These are phyloP conservation scores for Asterophora lycoperdoides DNA, from an alignment of 768 basidiomycete species.

Conservation along the genomic window DNA sequence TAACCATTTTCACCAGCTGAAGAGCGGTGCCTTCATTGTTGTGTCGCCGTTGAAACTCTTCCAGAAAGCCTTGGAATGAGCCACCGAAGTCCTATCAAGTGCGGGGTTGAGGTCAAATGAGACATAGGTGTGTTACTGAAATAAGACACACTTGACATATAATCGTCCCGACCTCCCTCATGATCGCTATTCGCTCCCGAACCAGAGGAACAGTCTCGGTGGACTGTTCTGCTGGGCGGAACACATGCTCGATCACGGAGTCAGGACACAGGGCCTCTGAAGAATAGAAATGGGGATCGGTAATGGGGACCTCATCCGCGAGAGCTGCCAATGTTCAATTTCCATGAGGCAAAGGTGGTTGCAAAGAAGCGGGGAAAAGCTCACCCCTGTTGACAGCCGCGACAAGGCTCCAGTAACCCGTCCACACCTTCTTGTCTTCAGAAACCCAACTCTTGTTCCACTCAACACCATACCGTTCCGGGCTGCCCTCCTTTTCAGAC, in stretches of 20 bases:
- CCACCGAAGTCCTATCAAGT: constrained; percentile 56
- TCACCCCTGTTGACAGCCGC: constrained; percentile 80
- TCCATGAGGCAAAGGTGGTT: constrained; percentile 3
- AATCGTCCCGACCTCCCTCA: constrained; percentile 74
- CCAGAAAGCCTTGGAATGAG: constrained; percentile 64
- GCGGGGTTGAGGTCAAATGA: neutral
- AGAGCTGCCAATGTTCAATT: constrained; percentile 46
- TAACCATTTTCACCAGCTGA: constrained; percentile 67
- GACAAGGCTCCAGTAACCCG: constrained; percentile 86
- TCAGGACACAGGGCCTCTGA: constrained; percentile 69
- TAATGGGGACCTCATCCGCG: constrained; percentile 72
- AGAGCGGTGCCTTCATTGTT: constrained; percentile 60
- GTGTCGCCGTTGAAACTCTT: constrained; percentile 52
- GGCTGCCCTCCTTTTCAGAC: constrained; percentile 61
- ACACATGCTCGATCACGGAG: constrained; percentile 60
- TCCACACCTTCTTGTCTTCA: constrained; percentile 51
- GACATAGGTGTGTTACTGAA: neutral
- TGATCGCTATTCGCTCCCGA: constrained; percentile 63
- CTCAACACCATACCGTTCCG: constrained; percentile 69
- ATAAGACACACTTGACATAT: constrained; percentile 57
- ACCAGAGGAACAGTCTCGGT: constrained; percentile 69
- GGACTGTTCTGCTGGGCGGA: constrained; percentile 54
- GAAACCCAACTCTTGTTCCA: constrained; percentile 69
- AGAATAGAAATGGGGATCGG: constrained; percentile 74
- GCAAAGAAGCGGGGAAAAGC: constrained; percentile 1